Evolutionary conservation across 805 yeast genomes (phyloP).

Genomic region (Cyberlindnera nakhonratchasimensis): DNA sequence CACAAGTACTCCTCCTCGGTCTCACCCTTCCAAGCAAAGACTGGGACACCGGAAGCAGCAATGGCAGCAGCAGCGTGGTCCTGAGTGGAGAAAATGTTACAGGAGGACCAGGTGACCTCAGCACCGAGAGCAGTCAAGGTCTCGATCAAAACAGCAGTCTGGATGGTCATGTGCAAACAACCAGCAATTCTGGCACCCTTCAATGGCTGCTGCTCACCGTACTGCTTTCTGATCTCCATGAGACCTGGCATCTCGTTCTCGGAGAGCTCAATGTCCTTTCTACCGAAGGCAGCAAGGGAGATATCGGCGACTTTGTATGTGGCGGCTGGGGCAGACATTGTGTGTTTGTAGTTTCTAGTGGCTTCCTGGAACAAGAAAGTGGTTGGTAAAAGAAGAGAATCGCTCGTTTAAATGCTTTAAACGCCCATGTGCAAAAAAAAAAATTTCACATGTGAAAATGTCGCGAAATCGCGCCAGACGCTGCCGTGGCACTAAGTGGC

Average conservation of each 20-base stretch:
- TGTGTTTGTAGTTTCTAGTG: neutral
- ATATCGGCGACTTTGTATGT: conserved; percentile 96
- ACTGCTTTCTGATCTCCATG: conserved; percentile 93
- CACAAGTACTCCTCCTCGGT: conserved; percentile 98
- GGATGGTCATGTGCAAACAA: conserved; percentile 99
- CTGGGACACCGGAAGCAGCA: conserved; percentile 99
- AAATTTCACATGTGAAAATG: conserved; percentile 10
- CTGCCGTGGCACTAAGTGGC: neutral
- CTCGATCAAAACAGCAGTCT: conserved; percentile 98
- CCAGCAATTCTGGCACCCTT: conserved; percentile 99
- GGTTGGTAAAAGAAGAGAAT: neutral
- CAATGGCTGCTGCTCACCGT: conserved; percentile 90
- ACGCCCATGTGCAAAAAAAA: conserved; percentile 6
- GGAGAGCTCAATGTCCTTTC: conserved; percentile 98
- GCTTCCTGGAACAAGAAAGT: neutral
- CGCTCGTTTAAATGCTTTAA: conserved; percentile 7
- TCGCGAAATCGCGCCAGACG: neutral
- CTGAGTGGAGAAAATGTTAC: conserved; percentile 99
- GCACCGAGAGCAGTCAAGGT: conserved; percentile 97
- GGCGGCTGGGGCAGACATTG: conserved; percentile 58
- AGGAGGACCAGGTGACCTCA: conserved; percentile 98
- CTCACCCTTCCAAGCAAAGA: conserved; percentile 99
- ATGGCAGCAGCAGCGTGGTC: conserved; percentile 99
- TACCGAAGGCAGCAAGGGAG: conserved; percentile 98
- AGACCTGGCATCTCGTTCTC: conserved; percentile 99